Conservation (phyloP, 2,329 filamentous ascomycete genomes). For the Cladosporium halotolerans region DNA sequence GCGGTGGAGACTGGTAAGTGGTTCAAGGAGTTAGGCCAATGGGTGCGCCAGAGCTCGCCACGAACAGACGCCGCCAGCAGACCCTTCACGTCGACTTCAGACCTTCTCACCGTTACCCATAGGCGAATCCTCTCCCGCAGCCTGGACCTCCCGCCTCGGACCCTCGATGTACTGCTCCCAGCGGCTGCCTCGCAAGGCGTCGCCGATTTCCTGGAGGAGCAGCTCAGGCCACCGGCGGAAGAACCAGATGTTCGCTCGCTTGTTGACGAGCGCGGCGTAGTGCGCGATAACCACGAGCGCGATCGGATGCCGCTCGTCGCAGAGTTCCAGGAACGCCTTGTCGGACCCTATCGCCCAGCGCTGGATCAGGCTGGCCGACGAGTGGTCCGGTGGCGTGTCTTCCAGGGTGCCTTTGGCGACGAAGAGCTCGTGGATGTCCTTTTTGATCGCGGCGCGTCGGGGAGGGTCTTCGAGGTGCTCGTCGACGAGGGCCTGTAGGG, state of each 20-base stretch:
- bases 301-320: background rate
- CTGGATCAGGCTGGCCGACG: constrained; percentile 4
- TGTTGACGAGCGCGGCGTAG: constrained; percentile 1
- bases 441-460: background rate
- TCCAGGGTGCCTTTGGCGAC: background rate
- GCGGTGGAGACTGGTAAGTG: too few relatives aligned
- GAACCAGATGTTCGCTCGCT: constrained; percentile 8
- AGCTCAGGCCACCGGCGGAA: background rate
- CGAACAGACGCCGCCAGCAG: too few relatives aligned
- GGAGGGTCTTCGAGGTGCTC: background rate
- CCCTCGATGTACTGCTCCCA: background rate
- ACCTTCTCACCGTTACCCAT: too few relatives aligned
- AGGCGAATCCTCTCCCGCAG: too few relatives aligned
- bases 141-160: background rate
- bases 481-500: background rate
- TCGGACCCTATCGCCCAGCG: constrained; percentile 2
- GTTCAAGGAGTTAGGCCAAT: too few relatives aligned
- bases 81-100: too few relatives aligned
- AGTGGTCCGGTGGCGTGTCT: background rate
- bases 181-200: background rate
- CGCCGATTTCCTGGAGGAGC: background rate
- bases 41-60: too few relatives aligned
- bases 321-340: background rate
- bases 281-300: background rate
- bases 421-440: background rate